Percentiles rank a stretch among this genome's conserved stretches.
These are phyloP conservation scores for Chromosphaera perkinsii DNA, from an alignment of 208 protist species.

Conservation along the genomic window DNA sequence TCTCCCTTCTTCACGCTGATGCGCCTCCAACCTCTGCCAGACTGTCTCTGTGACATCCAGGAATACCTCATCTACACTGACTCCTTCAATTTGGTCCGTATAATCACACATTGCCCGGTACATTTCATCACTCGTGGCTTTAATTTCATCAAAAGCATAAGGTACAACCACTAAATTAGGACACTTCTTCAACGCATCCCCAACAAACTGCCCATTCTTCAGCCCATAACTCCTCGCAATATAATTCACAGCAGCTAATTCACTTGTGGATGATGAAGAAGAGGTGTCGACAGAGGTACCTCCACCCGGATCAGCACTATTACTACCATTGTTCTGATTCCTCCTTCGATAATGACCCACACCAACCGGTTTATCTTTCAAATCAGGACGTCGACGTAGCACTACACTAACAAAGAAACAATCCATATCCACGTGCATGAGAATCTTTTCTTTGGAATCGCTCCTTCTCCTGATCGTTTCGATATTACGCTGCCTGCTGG, in stretches of 20 bases:
- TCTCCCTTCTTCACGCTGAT: background rate
- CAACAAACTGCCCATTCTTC: conserved; percentile 40
- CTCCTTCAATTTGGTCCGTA: conserved; percentile 31
- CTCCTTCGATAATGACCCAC: conserved; percentile 18
- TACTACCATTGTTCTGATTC: background rate
- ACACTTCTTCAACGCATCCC: conserved; percentile 26
- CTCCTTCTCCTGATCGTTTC: no score
- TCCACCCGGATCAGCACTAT: background rate
- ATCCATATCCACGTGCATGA: conserved; percentile 54
- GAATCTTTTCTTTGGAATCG: background rate
- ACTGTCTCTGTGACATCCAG: conserved; percentile 33
- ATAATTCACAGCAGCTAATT: conserved; percentile 44
- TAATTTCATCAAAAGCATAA: conserved; percentile 46
- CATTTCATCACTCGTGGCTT: conserved; percentile 29
- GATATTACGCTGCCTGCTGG: no score
- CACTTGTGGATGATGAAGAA: conserved; percentile 28
- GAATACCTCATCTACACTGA: conserved; percentile 46
- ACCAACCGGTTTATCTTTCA: conserved; percentile 38
- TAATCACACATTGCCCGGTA: conserved; percentile 37
- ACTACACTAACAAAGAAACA: conserved; percentile 50
- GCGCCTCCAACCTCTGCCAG: background rate
- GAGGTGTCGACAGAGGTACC: no score
- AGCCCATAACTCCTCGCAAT: conserved; percentile 37
- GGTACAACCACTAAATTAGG: conserved; percentile 35
- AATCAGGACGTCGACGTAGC: conserved; percentile 23